phyloP scores from a whole-genome alignment of 495 filamentous ascomycete species.

The Poronia punctata region DNA sequence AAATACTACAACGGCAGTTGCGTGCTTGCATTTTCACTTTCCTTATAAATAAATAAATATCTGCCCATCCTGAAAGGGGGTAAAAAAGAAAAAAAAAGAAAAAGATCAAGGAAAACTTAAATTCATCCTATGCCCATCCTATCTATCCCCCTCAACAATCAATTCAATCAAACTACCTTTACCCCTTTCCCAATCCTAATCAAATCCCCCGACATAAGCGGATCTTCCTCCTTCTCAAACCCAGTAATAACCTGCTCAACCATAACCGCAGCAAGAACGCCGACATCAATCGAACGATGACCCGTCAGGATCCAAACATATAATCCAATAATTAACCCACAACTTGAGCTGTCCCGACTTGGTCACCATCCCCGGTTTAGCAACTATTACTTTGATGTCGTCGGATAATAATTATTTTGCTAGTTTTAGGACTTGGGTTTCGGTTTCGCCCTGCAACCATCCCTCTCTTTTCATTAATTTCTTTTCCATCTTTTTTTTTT shows the following conservation, averaged over 20 bases:
- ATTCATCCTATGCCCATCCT: too few relatives aligned
- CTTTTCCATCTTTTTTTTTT: too few relatives aligned
- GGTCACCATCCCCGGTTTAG: slow-evolving; percentile 34
- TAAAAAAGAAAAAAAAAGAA: too few relatives aligned
- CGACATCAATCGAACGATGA: slow-evolving; percentile 30
- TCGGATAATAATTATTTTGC: slow-evolving; percentile 26
- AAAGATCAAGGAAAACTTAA: too few relatives aligned
- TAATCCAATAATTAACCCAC: slow-evolving; percentile 5
- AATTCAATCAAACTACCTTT: too few relatives aligned
- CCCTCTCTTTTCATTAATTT: too few relatives aligned
- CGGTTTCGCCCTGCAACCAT: slow-evolving; percentile 33
- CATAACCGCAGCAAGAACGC: slow-evolving; percentile 36
- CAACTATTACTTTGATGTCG: slow-evolving; percentile 29
- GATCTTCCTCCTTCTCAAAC: slow-evolving; percentile 38
- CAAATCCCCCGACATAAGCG: slow-evolving; percentile 37
- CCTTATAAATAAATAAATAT: too few relatives aligned
- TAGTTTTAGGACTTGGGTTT: slow-evolving; percentile 33
- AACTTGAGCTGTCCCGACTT: slow-evolving; percentile 15
- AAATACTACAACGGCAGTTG: too few relatives aligned
- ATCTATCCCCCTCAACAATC: too few relatives aligned
- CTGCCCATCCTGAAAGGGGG: too few relatives aligned
- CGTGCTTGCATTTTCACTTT: too few relatives aligned
- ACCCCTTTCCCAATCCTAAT: slow-evolving; percentile 26
- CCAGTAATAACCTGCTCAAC: slow-evolving; percentile 38
- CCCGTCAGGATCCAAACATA: slow-evolving; percentile 9